These are phyloP conservation scores for Pichia sp. DNA, from an alignment of 1,139 yeast species.

Conservation along the genomic window DNA sequence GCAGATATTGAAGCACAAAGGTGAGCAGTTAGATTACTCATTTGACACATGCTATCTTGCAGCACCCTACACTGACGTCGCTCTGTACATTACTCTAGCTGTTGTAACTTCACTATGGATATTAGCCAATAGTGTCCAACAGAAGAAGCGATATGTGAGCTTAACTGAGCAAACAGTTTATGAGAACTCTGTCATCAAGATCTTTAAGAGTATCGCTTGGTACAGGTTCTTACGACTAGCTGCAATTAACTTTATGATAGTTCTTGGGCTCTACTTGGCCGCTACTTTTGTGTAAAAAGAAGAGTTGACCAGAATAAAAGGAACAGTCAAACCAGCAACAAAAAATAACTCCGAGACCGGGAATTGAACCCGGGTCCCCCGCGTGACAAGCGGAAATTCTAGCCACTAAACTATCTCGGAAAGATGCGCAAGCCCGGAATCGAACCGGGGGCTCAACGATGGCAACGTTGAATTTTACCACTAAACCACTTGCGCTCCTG, in stretches of 20 bases:
- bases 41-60: slow-evolving; percentile 44
- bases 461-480: slow-evolving; percentile 15
- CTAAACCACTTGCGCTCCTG: slow-evolving; percentile 12
- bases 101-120: slow-evolving; percentile 23
- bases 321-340: too few species aligned
- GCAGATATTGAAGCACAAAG: slow-evolving; percentile 8
- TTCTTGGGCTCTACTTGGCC: too few species aligned
- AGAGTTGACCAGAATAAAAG: too few species aligned
- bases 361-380: slow-evolving; percentile 17
- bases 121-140: slow-evolving; percentile 7
- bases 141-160: slow-evolving; percentile 7
- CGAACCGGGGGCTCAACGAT: slow-evolving; percentile 15
- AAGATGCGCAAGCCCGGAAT: slow-evolving; percentile 12
- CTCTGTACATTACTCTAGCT: slow-evolving; percentile 34
- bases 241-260: not conserved
- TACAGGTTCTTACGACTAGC: slow-evolving; percentile 1
- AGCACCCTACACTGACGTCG: slow-evolving; percentile 40
- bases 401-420: slow-evolving; percentile 10
- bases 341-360: slow-evolving; percentile 14
- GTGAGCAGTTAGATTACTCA: slow-evolving; percentile 18
- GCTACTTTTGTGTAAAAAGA: too few species aligned
- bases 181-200: not conserved
- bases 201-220: slow-evolving; percentile 1
- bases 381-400: slow-evolving; percentile 13
- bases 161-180: slow-evolving; percentile 2